These are phyloP conservation scores for Auriscalpium microsporum DNA, from an alignment of 768 basidiomycete species.

Conservation along the genomic window DNA sequence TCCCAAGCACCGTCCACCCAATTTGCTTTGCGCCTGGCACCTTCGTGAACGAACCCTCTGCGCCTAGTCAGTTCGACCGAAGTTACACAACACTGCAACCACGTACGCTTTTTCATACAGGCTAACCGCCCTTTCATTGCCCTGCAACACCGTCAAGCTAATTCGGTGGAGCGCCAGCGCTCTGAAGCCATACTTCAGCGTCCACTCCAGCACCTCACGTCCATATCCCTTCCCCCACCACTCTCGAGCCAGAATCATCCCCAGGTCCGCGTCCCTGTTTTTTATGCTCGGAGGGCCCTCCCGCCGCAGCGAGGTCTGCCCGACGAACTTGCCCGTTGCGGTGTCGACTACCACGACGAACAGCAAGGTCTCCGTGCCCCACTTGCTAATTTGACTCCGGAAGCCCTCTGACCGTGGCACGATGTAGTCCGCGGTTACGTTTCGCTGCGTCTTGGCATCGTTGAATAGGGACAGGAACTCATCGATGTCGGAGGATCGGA, in stretches of 20 bases:
- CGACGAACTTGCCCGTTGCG: neutral
- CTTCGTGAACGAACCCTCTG: conserved; percentile 25
- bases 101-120: neutral
- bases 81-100: neutral
- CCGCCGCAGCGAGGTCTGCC: neutral
- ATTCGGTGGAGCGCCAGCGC: neutral
- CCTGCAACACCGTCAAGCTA: neutral
- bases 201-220: neutral
- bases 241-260: neutral
- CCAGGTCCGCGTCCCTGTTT: neutral
- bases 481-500: neutral
- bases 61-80: neutral
- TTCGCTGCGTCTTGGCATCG: neutral
- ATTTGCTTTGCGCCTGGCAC: conserved; percentile 16
- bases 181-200: neutral
- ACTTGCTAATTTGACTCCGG: neutral
- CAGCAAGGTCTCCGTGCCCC: neutral
- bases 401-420: neutral
- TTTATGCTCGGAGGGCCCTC: neutral
- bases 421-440: neutral
- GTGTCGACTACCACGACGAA: neutral
- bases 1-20: conserved; percentile 23
- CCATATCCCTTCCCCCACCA: neutral
- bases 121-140: neutral
- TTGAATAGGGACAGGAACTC: neutral